Evolutionary conservation across 768 basidiomycete genomes (phyloP), one percentile per base, ranked within the genome.

Genomic region (Trichaptum fuscoviolaceum): DNA sequence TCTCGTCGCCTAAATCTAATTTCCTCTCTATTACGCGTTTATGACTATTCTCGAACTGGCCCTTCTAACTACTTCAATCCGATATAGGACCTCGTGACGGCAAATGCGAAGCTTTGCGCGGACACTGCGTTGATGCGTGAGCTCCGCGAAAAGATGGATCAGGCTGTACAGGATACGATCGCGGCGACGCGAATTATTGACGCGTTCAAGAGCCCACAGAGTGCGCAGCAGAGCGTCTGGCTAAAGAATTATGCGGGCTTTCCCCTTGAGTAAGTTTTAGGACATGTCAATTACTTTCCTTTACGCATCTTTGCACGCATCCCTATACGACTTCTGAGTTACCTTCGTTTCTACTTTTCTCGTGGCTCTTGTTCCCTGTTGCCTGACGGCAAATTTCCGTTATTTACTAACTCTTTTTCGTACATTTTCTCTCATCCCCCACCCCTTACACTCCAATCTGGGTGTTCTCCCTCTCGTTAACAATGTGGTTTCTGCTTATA

Each of bases 181-280:
- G 80, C 87, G 27, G 86, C 90, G 2, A 92, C 86, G 8, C 85
- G 86, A 30, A 88, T 93, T 65, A 80, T 95, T 62, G 92, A 93
- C 69, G 92, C 87, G 7, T 91, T 90, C 77, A 84, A 82, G 68
- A 89, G 89, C 71, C 89, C 89, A 2, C 90, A 92, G 66, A 52
- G 42, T 20, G 42, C 42, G 15, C 85, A 87, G 70, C 84, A 87
- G 67, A 86, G 84, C 24, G 82, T 81, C 25, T 87, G 90, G 75
- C 78, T 93, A 63, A 92, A 91, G 73, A 89, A 89, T 63, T 86
- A 92, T 67, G 89, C 92, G 1, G 82, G 80, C n/a, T 95, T 93
- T 76, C 92, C 92, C 25, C 78, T 92, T 10, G 92, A 93, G 90
- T 93, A 69, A 61, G 87, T 80, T 69, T 42, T 23, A n/a, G 5